A percentile compares a stretch with the other conserved stretches of the same genome.
phyloP scores from a whole-genome alignment of 1,284 basidiomycete species.

The Ustilago trichophora region DNA sequence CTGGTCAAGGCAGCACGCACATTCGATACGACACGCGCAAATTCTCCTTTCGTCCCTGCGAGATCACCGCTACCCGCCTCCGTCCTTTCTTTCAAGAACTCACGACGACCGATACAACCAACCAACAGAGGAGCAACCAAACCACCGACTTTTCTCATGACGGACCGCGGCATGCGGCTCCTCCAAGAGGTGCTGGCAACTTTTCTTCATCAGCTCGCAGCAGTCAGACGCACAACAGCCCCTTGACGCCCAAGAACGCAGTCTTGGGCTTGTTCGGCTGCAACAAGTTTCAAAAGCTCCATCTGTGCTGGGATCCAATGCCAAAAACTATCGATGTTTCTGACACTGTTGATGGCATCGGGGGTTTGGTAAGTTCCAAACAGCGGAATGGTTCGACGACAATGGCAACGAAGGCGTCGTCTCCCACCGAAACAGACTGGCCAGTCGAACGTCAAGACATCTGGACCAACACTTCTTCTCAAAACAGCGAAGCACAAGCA shows the following conservation, averaged over 20 bases:
- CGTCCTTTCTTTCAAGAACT: constrained; percentile 45
- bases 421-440: constrained; percentile 29
- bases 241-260: constrained; percentile 6
- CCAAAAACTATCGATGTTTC: too few species aligned
- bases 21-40: constrained; percentile 58
- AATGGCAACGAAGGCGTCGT: too few species aligned
- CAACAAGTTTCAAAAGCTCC: constrained; percentile 10
- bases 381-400: too few species aligned
- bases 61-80: constrained; percentile 49
- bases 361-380: too few species aligned
- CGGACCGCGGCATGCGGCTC: constrained; percentile 30
- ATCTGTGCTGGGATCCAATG: constrained; percentile 36
- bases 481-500: constrained; percentile 30
- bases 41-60: constrained; percentile 54
- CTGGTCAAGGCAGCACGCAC: constrained; percentile 28
- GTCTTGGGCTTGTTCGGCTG: constrained; percentile 15
- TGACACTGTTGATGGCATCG: too few species aligned
- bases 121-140: neutral
- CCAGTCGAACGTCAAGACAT: constrained; percentile 52
- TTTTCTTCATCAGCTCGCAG: constrained; percentile 1
- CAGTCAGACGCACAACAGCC: too few species aligned
- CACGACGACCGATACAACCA: neutral
- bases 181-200: constrained; percentile 24
- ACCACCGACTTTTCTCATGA: constrained; percentile 10
- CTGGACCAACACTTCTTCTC: constrained; percentile 48